Evolutionary conservation across 805 yeast species (phyloP), one percentile per base, ranked within the genome.

Genomic region (Cyberlindnera sargentensis): DNA sequence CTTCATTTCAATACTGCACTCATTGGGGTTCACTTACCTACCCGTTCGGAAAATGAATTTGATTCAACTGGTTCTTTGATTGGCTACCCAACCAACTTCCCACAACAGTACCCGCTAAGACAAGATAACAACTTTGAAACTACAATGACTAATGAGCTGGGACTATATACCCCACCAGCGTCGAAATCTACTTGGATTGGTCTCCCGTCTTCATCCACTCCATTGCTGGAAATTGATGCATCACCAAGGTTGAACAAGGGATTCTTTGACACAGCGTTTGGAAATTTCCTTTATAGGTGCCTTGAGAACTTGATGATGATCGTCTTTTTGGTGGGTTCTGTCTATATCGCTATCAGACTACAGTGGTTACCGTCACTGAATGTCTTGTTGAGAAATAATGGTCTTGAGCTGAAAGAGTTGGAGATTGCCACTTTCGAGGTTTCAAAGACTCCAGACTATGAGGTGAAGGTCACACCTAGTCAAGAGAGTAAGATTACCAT

Each of bases 1-100:
- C 67, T 64, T 20, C 57, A 69, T 24, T 62, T 75, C 42, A 62
- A 61, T 24, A 61, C 68, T 2, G 69, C 77, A 0, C 63, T 77
- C 4, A 57, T 66, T 10, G 83, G 82, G 8, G 82, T 77, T 4
- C 82, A 77, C 52, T 61, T 47, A 2, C 51, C 50, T 3, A 37
- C 48, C 23, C 45, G 47, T 7, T 39, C 47, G 6, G 47, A 41
- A 7, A 36, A 31, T 2, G 34, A 40, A n/a, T 30, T 32, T 7
- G 36, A 31, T n/a, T 40, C 48, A 15, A 46, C 55, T 2, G 47
- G 38, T n/a, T 49, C 44, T 2, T 27, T 47, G 4, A 33, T 52
- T 5, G 55, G 54, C 1, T 50, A 48, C 32, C 60, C 60, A 29
- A 51, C 58, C 3, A 25, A 47, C 20, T 44, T 51, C 28, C 56